Evolutionary conservation across 352 stramenopile species (phyloP), one percentile per base, ranked within the genome.

Genomic region (Phytophthora syringae): DNA sequence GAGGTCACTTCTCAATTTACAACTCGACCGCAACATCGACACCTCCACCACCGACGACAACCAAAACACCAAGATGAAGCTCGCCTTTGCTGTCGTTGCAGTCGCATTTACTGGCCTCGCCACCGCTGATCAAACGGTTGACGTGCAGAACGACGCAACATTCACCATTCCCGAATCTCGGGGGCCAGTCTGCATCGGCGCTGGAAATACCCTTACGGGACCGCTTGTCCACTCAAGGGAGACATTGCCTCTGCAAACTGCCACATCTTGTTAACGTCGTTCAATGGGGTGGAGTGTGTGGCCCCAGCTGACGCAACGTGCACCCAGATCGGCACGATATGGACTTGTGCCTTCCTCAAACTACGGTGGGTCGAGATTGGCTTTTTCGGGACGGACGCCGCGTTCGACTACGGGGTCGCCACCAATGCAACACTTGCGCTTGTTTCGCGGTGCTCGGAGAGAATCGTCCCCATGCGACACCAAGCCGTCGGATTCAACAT

Each of bases 161-260:
- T 85, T 82, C 53, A 67, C 69, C 18, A 57, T 85, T 32, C 32
- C 65, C 0, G 21, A 24, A 0, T 57, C 59, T 18, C 67, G 70
- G 10, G 76, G 74, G 22, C 37, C 54, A 11, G 25, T 80, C 6
- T 88, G 79, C 53, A 64, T 62, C 5, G 79, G 78, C 13, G 52
- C 40, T 1, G 75, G 76, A 5, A 34, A 0, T 5, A 50, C 7
- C 75, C 78, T 0, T 30, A 32, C 10, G 77, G 74, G 6, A 71
- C 21, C 9, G 56, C 64, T 10, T 84, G 78, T 55, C 75, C 78
- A 22, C 60, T 55, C 25, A 73, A 73, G 32, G 75, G 75, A 34
- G 66, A 80, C 27, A 49, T 60, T 15, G 59, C 75, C 3, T 53
- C 30, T 1, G 27, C 56, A 11, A 57, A 67, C 39, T 86, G 77